Evolutionary conservation across 2,329 filamentous ascomycete species (phyloP).

Genomic region (Diaporthe sp.): DNA sequence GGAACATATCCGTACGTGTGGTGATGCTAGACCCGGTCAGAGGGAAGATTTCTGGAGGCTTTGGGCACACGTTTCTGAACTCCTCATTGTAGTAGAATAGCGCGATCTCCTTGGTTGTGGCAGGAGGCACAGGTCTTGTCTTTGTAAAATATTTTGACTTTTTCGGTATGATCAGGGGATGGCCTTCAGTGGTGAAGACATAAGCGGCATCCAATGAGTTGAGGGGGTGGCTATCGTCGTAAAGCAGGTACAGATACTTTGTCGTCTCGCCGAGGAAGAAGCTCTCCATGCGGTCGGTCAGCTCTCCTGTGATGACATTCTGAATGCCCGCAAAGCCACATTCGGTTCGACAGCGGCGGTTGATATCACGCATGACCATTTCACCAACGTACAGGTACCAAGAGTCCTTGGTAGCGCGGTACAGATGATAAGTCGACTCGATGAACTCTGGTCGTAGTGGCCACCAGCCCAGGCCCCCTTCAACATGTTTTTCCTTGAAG

Average conservation of each 20-base stretch:
- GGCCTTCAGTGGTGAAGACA: conserved; percentile 96
- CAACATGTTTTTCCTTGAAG: conserved; percentile 84
- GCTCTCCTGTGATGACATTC: conserved; percentile 85
- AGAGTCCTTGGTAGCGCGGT: conserved; percentile 90
- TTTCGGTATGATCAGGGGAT: conserved; percentile 87
- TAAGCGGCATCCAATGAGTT: conserved; percentile 89
- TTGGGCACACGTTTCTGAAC: conserved; percentile 76
- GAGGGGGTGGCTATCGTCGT: conserved; percentile 86
- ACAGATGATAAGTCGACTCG: conserved; percentile 97
- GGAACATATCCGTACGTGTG: conserved; percentile 85
- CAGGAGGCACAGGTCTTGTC: conserved; percentile 40
- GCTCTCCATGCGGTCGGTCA: conserved; percentile 96
- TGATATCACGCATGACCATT: conserved; percentile 93
- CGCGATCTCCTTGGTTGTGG: conserved; percentile 39
- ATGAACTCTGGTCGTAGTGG: conserved; percentile 96
- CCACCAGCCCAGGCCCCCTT: conserved; percentile 93
- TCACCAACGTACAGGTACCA: conserved; percentile 98
- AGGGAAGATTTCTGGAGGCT: conserved; percentile 69
- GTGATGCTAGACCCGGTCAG: conserved; percentile 85
- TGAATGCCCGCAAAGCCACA: conserved; percentile 96
- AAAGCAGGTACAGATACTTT: conserved; percentile 95
- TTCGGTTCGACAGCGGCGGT: conserved; percentile 86
- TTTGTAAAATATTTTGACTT: conserved; percentile 49
- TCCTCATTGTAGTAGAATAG: conserved; percentile 56
- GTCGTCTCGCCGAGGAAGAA: conserved; percentile 98